Base-by-base conservation (phyloP, 225 moss, liverwort and hornwort species). In the Rhytidiadelphus loreus region DNA sequence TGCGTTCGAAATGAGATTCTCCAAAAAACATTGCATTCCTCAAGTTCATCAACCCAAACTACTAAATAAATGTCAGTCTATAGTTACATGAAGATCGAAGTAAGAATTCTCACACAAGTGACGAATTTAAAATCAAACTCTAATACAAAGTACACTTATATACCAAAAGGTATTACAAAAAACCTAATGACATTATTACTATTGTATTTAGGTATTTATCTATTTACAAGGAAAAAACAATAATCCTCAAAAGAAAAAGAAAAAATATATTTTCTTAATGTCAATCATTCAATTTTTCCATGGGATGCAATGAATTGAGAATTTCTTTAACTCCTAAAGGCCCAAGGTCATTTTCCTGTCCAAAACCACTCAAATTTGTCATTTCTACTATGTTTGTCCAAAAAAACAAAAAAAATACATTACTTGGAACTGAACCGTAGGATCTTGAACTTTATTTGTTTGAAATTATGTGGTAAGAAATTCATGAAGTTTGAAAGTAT, bases 71-170 rank as follows among this genome's bases (percentile, higher is more conserved):
- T 21, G 23, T 52, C 52, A 21, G 23, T 23, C 35, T 23, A 8
- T 52, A 35, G 9, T 21, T 35, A 7, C 2, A 46, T 4, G 30
- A 32, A 30, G 10, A 30, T 18, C 30, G 11, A 73, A 32, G 48
- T 3, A 46, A 73, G 29, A 46, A 48, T 30, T 48, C 0, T 18
- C 48, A 73, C 2, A 46, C 10, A 0, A 19, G 0, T 30, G 1
- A 30, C 19, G 19, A 48, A 7, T 4, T 30, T 48, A 1, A 48
- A 11, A 46, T 46, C 11, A 24, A 73, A 30, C 0, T 11, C 0
- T 18, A 46, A 73, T 1, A 29, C 11, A 73, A 46, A 11, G 0
- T 19, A 17, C 2, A 73, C 44, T 16, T 18, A 6, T 2, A 7
- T 30, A 43, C 26, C 5, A 43, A 71, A 26, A 14, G 43, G 15